phyloP scores from a whole-genome alignment of 306 rosid species.

The Gastrolobium bilobum region DNA sequence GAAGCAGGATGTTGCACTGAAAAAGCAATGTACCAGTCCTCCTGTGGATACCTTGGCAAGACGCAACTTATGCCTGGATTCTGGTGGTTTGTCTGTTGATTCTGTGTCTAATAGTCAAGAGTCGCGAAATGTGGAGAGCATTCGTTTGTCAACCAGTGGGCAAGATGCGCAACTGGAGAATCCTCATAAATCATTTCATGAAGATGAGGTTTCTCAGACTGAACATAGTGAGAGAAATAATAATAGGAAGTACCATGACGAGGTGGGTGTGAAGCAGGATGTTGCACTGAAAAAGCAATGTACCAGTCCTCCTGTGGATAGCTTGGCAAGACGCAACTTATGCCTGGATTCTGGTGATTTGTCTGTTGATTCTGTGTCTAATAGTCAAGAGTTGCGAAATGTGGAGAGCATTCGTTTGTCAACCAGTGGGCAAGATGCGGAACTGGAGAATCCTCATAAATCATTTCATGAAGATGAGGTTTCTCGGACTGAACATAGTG shows the following conservation, averaged over 20 bases:
- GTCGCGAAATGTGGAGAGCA: constrained; percentile 27
- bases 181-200: neutral
- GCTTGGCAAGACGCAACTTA: constrained; percentile 28
- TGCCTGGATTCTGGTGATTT: constrained; percentile 14
- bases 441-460: constrained; percentile 1
- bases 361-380: constrained; percentile 18
- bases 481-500: constrained; percentile 41
- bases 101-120: constrained; percentile 34
- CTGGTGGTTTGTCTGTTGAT: constrained; percentile 23
- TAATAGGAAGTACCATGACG: constrained; percentile 50
- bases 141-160: constrained; percentile 38
- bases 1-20: constrained; percentile 35
- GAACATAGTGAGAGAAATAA: constrained; percentile 41
- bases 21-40: constrained; percentile 52
- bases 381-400: constrained; percentile 34
- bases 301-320: constrained; percentile 45
- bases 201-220: constrained; percentile 1
- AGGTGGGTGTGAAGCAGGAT: constrained; percentile 35
- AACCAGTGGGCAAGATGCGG: constrained; percentile 34
- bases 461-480: constrained; percentile 39
- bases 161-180: constrained; percentile 1
- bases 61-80: neutral
- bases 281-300: constrained; percentile 44
- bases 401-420: constrained; percentile 39
- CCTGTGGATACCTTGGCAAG: constrained; percentile 35